Conservation (phyloP, 2,329 filamentous ascomycete genomes). For the Gnomoniopsis smithogilvyi region DNA sequence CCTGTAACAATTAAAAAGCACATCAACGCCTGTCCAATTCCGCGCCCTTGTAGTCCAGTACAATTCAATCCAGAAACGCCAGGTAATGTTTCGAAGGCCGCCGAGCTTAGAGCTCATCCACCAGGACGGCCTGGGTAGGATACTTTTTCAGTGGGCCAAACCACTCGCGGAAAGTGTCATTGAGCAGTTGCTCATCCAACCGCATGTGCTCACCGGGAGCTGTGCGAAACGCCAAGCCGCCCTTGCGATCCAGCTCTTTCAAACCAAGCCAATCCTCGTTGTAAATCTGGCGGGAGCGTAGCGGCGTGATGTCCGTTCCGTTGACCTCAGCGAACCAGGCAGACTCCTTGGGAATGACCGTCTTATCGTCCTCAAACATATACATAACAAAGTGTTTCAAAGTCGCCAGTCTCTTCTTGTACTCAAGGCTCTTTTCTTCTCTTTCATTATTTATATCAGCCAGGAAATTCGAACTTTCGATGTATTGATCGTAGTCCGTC, state of each 20-base stretch:
- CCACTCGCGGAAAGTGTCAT: conserved; percentile 62
- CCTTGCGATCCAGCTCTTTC: conserved; percentile 72
- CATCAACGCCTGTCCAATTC: background rate
- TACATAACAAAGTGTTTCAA: conserved; percentile 85
- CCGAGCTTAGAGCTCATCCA: conserved; percentile 11
- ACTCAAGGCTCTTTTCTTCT: conserved; percentile 65
- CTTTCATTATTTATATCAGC: conserved; percentile 98
- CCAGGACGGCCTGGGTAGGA: conserved; percentile 18
- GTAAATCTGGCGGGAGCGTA: conserved; percentile 73
- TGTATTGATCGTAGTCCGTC: conserved; percentile 65
- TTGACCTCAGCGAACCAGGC: conserved; percentile 90
- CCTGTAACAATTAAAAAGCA: background rate
- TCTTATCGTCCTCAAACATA: conserved; percentile 81
- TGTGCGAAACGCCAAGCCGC: conserved; percentile 71
- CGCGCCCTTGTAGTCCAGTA: background rate
- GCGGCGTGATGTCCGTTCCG: conserved; percentile 59
- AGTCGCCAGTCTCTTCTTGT: conserved; percentile 65
- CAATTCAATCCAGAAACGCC: background rate
- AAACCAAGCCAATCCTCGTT: conserved; percentile 92
- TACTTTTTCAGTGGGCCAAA: conserved; percentile 52
- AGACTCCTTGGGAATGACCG: conserved; percentile 85
- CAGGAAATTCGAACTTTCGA: conserved; percentile 80
- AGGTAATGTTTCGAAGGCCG: background rate
- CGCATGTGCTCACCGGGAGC: conserved; percentile 82
- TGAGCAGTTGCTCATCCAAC: conserved; percentile 63